Percentiles rank a stretch among this genome's conserved stretches.
Evolutionary conservation across 345 rosid genomes (phyloP).

Genomic region (Rhizophora apiculata): DNA sequence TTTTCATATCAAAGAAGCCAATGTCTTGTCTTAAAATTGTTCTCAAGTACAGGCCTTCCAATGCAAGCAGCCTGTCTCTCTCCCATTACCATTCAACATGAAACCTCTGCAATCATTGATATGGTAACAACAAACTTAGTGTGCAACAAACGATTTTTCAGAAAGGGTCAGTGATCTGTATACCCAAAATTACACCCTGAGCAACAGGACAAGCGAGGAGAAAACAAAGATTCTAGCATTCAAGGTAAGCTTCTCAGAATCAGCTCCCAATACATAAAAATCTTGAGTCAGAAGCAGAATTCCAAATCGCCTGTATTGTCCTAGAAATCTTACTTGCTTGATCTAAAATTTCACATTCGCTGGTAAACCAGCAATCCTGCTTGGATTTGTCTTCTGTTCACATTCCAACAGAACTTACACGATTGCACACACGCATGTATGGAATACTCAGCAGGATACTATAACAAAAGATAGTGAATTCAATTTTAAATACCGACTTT

Average conservation of each 20-base stretch:
- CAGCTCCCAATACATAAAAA: not conserved
- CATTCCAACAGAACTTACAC: too few species aligned
- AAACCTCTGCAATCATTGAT: slow-evolving; percentile 51
- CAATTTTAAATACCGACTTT: too few species aligned
- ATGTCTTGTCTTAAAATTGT: slow-evolving; percentile 85
- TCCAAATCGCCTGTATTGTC: not conserved
- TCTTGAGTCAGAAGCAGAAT: not conserved
- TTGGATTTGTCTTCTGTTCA: too few species aligned
- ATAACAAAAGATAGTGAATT: too few species aligned
- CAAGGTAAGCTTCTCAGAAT: too few species aligned
- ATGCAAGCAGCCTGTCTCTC: slow-evolving; percentile 77
- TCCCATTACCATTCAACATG: slow-evolving; percentile 87
- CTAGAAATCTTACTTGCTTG: not conserved
- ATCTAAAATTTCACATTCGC: not conserved
- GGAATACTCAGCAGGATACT: too few species aligned
- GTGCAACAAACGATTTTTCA: not conserved
- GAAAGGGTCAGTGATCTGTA: not conserved
- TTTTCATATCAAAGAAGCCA: slow-evolving; percentile 75
- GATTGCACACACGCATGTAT: too few species aligned
- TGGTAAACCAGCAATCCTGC: not conserved
- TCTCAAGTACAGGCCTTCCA: slow-evolving; percentile 62
- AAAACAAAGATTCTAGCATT: too few species aligned
- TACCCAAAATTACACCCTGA: too few species aligned
- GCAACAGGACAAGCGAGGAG: too few species aligned
- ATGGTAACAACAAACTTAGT: not conserved